These are phyloP conservation scores for Dispira parvispora DNA, from an alignment of 192 early-diverging fungal species.

Conservation along the genomic window DNA sequence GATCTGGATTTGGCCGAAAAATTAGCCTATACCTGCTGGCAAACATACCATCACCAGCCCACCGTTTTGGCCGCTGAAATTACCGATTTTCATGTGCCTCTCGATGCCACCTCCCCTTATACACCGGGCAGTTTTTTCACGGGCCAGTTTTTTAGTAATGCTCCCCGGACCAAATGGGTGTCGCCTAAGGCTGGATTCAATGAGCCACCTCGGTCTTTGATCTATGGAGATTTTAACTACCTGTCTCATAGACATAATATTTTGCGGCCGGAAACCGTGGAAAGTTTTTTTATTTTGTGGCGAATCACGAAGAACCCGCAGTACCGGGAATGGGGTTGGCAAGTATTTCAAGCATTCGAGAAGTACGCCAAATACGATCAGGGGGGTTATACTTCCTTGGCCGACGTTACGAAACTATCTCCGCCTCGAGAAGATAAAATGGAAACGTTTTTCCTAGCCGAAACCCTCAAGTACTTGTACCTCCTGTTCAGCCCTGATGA, in stretches of 20 bases:
- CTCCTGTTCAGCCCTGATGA: constrained; percentile 40
- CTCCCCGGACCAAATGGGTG: constrained; percentile 6
- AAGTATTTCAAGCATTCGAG: constrained; percentile 62
- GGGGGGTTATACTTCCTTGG: constrained; percentile 38
- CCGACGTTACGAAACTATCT: constrained; percentile 33
- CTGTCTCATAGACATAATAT: constrained; percentile 22
- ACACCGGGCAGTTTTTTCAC: background rate
- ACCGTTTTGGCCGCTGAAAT: constrained; percentile 76
- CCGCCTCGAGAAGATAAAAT: constrained; percentile 44
- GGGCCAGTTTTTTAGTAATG: background rate
- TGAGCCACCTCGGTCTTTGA: background rate
- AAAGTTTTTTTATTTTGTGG: constrained; percentile 62
- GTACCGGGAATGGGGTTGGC: constrained; percentile 44
- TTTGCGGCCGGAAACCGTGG: constrained; percentile 67
- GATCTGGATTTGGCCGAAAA: constrained; percentile 68
- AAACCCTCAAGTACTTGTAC: constrained; percentile 56
- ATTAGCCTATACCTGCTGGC: constrained; percentile 58
- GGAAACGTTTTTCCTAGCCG: constrained; percentile 57
- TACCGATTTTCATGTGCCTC: constrained; percentile 33
- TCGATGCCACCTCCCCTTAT: background rate
- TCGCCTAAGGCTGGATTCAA: background rate
- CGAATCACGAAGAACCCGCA: constrained; percentile 37
- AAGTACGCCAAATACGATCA: constrained; percentile 37
- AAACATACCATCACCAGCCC: constrained; percentile 66
- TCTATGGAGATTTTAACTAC: constrained; percentile 41